Conservation (phyloP, 768 basidiomycete genomes). For the Asterophora parasitica region DNA sequence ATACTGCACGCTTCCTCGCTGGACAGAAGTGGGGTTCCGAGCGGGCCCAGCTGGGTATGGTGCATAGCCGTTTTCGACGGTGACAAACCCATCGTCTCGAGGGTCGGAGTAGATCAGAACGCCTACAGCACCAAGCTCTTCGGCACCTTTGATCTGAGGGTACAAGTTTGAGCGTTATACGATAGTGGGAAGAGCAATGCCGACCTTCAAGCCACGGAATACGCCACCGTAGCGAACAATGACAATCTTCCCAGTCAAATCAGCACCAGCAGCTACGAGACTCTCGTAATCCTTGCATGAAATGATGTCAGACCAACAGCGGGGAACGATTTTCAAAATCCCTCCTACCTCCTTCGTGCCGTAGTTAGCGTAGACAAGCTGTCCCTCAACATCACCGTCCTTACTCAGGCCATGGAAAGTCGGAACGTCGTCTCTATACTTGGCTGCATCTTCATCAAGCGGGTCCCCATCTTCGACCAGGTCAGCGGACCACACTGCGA, state of each 20-base stretch:
- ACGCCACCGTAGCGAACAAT: slow-evolving; percentile 71
- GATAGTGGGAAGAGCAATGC: slow-evolving; percentile 6
- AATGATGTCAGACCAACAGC: neutral
- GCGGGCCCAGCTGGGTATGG: slow-evolving; percentile 86
- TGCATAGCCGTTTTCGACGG: slow-evolving; percentile 67
- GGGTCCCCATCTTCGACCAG: slow-evolving; percentile 68
- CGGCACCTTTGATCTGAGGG: slow-evolving; percentile 68
- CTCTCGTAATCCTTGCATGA: slow-evolving; percentile 38
- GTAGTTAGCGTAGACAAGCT: slow-evolving; percentile 75
- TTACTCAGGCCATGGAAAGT: slow-evolving; percentile 86
- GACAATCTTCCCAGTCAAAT: slow-evolving; percentile 75
- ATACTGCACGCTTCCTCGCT: slow-evolving; percentile 81
- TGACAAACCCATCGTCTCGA: slow-evolving; percentile 79
- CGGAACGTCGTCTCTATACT: slow-evolving; percentile 62
- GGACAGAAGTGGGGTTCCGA: slow-evolving; percentile 75
- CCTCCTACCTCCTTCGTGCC: slow-evolving; percentile 53
- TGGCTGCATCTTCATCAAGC: slow-evolving; percentile 66
- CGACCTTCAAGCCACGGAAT: slow-evolving; percentile 84
- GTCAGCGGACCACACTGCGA: slow-evolving; percentile 61
- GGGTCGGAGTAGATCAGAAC: slow-evolving; percentile 83
- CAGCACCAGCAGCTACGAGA: slow-evolving; percentile 57
- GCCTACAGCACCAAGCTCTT: slow-evolving; percentile 77
- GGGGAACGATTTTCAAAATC: neutral
- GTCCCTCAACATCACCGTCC: slow-evolving; percentile 68
- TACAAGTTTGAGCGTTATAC: slow-evolving; percentile 15